Evolutionary conservation across 495 filamentous ascomycete genomes (phyloP).

Genomic region (Paragyromitra xinjiangensis): DNA sequence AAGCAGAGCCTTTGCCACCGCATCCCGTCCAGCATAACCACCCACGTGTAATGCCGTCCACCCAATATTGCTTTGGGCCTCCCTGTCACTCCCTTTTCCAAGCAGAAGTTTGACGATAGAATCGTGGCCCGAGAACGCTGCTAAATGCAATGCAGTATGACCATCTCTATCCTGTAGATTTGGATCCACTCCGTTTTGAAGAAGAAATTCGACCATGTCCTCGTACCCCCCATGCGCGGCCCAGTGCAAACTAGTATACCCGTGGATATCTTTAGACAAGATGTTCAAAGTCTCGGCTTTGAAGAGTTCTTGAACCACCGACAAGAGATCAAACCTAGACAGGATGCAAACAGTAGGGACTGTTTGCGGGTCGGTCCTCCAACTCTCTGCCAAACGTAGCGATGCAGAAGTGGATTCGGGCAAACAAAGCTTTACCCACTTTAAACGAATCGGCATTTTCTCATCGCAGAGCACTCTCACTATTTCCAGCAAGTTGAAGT

Average conservation of each 20-base stretch:
- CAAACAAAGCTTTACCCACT: conserved; percentile 44
- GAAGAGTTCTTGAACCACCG: conserved; percentile 41
- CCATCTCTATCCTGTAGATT: conserved; percentile 41
- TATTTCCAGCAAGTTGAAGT: conserved; percentile 32
- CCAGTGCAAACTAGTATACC: conserved; percentile 44
- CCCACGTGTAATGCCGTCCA: conserved; percentile 45
- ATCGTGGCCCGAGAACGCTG: conserved; percentile 29
- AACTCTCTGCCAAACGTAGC: conserved; percentile 40
- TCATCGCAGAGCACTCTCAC: conserved; percentile 39
- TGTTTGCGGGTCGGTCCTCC: conserved; percentile 37
- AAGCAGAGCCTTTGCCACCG: conserved; percentile 31
- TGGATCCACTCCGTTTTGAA: conserved; percentile 38
- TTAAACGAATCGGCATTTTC: conserved; percentile 42
- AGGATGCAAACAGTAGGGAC: conserved; percentile 41
- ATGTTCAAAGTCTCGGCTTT: conserved; percentile 29
- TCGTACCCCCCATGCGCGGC: conserved; percentile 42
- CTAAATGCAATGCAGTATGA: conserved; percentile 37
- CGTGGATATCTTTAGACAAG: conserved; percentile 34
- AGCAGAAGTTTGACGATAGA: conserved; percentile 31
- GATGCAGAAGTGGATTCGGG: conserved; percentile 27
- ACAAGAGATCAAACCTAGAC: conserved; percentile 38
- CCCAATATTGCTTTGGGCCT: conserved; percentile 31
- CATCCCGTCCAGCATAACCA: conserved; percentile 31
- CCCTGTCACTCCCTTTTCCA: conserved; percentile 23
- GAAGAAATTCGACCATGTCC: conserved; percentile 42